These are phyloP conservation scores for Scedosporium boydii DNA, from an alignment of 2,329 filamentous ascomycete species.

Conservation along the genomic window DNA sequence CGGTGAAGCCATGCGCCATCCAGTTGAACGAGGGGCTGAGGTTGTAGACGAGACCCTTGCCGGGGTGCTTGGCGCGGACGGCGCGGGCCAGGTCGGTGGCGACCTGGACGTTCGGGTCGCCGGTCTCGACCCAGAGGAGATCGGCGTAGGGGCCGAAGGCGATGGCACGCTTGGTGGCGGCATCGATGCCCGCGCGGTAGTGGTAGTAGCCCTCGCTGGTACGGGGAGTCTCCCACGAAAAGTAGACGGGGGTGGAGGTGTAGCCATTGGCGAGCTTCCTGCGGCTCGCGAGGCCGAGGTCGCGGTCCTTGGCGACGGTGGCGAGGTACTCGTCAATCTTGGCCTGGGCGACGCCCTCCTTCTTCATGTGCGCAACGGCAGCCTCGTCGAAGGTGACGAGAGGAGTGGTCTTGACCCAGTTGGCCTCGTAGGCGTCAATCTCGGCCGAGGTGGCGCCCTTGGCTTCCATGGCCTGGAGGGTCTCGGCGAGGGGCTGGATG, in stretches of 20 bases:
- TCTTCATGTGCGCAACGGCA: conserved; percentile 62
- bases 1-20: conserved; percentile 88
- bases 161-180: conserved; percentile 86
- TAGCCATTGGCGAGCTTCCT: conserved; percentile 61
- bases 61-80: conserved; percentile 60
- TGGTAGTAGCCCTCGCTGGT: conserved; percentile 94
- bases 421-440: conserved; percentile 76
- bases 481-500: conserved; percentile 76
- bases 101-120: conserved; percentile 72
- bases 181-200: conserved; percentile 71
- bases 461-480: conserved; percentile 81
- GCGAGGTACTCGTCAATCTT: conserved; percentile 59
- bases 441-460: conserved; percentile 67
- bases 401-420: conserved; percentile 79
- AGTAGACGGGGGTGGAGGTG: conserved; percentile 61
- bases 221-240: conserved; percentile 84
- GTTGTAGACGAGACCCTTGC: conserved; percentile 93
- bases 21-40: conserved; percentile 96
- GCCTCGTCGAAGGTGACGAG: conserved; percentile 91
- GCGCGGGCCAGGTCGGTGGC: conserved; percentile 65
- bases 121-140: conserved; percentile 94
- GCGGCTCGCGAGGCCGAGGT: conserved; percentile 71
- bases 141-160: conserved; percentile 90
- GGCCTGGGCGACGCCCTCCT: conserved; percentile 53
- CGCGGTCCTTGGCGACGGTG: conserved; percentile 51